A percentile compares a stretch with the other conserved stretches of the same genome.
phyloP scores from a whole-genome alignment of 2,329 filamentous ascomycete genomes.

The Thelonectria blattea region DNA sequence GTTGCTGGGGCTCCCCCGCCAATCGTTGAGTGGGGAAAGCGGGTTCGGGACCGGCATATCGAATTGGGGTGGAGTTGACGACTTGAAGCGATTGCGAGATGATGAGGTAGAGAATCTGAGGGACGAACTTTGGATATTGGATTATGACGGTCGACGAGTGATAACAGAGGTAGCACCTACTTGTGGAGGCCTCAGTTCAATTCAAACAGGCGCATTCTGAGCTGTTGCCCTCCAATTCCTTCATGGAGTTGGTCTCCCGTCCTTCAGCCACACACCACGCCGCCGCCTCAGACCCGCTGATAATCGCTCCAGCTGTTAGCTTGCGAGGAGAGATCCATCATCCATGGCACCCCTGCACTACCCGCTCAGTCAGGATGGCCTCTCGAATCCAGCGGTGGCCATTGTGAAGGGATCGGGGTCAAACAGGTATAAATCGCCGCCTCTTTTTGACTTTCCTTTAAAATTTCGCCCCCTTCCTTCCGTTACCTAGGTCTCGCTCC shows the following conservation, averaged over 20 bases:
- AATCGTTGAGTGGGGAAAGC: no score
- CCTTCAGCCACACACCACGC: constrained; percentile 21
- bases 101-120: no score
- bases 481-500: not conserved
- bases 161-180: not conserved
- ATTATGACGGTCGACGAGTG: no score
- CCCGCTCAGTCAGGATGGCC: not conserved
- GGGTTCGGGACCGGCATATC: no score
- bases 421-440: constrained; percentile 15
- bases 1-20: no score
- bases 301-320: not conserved
- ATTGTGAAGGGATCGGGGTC: not conserved
- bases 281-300: constrained; percentile 8
- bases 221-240: not conserved
- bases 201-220: not conserved
- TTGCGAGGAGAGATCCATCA: no score
- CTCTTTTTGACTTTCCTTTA: not conserved
- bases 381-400: not conserved
- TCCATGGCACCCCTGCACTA: no score
- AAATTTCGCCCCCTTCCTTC: not conserved
- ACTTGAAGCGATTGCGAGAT: no score
- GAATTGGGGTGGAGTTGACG: no score
- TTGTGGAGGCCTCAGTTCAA: not conserved
- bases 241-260: not conserved
- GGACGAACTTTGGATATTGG: no score